A percentile compares a stretch with the other conserved stretches of the same genome.
Conservation (phyloP, 495 filamentous ascomycete species). For the Acidomyces sp. region DNA sequence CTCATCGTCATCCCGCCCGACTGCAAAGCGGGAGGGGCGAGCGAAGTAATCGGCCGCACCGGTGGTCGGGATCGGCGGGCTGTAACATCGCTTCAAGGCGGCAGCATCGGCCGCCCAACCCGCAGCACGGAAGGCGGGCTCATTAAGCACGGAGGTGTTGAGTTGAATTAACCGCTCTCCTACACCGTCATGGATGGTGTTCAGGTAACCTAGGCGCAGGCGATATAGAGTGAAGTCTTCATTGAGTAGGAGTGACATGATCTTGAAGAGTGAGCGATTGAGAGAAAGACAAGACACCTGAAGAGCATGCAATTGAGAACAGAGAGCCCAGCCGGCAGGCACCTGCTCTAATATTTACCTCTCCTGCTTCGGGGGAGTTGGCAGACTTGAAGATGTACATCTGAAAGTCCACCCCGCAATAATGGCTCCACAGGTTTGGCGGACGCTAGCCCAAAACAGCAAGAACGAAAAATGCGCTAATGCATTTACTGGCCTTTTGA, state of each 20-base stretch:
- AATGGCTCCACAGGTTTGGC: too few species aligned
- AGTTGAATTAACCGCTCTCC: conserved; percentile 90
- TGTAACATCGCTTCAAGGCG: conserved; percentile 81
- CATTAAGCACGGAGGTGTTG: conserved; percentile 79
- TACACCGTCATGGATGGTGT: conserved; percentile 83
- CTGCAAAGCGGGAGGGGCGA: conserved; percentile 17
- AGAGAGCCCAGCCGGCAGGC: too few species aligned
- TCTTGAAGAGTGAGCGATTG: too few species aligned
- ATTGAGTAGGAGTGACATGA: conserved; percentile 92
- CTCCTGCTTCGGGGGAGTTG: too few species aligned
- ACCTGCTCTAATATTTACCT: too few species aligned
- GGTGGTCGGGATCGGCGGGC: conserved; percentile 79
- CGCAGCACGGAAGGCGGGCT: conserved; percentile 86
- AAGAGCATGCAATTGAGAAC: too few species aligned
- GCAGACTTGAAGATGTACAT: too few species aligned
- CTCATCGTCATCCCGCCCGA: conserved; percentile 44
- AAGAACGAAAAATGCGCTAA: too few species aligned
- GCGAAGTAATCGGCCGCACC: conserved; percentile 57
- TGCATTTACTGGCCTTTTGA: too few species aligned
- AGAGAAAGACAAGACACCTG: too few species aligned
- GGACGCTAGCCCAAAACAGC: too few species aligned
- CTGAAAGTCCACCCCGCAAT: too few species aligned
- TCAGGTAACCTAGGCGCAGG: conserved; percentile 80
- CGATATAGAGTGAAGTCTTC: conserved; percentile 96
- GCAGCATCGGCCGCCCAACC: conserved; percentile 73